Evolutionary conservation across 768 basidiomycete species (phyloP).

Genomic region (Mycena floridula): DNA sequence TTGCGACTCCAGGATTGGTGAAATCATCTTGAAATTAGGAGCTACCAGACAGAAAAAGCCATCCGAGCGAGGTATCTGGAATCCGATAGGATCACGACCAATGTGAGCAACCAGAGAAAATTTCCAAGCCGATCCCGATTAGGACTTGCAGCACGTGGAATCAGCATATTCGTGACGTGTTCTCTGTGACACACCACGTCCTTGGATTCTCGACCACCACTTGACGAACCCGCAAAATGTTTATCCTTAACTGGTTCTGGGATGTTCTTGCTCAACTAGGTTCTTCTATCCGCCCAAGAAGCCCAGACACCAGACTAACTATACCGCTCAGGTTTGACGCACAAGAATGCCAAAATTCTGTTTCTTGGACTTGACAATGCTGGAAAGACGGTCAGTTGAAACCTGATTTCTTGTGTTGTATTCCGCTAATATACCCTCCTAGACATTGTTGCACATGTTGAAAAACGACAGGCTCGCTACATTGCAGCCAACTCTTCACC

Average conservation of each 20-base stretch:
- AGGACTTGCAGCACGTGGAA: no score
- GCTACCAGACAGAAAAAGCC: no score
- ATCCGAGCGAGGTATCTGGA: no score
- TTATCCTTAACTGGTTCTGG: slow-evolving; percentile 94
- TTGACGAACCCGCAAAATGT: no score
- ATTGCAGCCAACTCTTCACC: slow-evolving; percentile 96
- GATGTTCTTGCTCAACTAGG: slow-evolving; percentile 92
- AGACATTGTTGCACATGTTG: slow-evolving; percentile 98
- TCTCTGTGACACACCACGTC: no score
- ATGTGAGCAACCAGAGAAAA: no score
- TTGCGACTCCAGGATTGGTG: no score
- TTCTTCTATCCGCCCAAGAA: slow-evolving; percentile 19
- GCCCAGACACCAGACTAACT: background rate
- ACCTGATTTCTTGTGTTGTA: background rate
- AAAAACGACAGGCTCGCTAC: slow-evolving; percentile 99
- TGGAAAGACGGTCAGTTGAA: slow-evolving; percentile 90
- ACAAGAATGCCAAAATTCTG: slow-evolving; percentile 93
- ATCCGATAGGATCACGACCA: no score
- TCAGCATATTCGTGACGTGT: no score
- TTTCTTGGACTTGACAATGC: slow-evolving; percentile 19
- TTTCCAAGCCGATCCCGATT: no score
- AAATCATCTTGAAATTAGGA: no score
- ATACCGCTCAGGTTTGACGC: slow-evolving; percentile 59
- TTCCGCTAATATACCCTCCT: slow-evolving; percentile 1
- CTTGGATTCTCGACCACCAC: no score